These are phyloP conservation scores for Gentiana straminea DNA, from an alignment of 257 asterid species.

Conservation along the genomic window DNA sequence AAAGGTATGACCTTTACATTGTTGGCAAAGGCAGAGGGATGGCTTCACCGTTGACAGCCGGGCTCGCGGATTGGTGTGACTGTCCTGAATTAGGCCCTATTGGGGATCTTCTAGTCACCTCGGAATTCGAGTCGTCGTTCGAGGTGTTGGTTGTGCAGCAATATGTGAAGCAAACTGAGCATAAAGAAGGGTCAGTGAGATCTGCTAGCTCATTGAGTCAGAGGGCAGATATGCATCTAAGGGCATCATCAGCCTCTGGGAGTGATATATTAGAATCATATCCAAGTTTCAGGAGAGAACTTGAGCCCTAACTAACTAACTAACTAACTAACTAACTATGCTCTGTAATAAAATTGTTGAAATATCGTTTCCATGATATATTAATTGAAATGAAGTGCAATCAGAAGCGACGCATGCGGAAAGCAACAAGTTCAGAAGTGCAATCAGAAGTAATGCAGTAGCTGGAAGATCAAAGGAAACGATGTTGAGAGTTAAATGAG, in stretches of 20 bases:
- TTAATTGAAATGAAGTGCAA: too few relatives aligned
- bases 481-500: too few relatives aligned
- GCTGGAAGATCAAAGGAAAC: too few relatives aligned
- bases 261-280: slow-evolving; percentile 43
- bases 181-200: slow-evolving; percentile 28
- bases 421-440: too few relatives aligned
- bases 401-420: too few relatives aligned
- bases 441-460: too few relatives aligned
- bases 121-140: slow-evolving; percentile 57
- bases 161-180: slow-evolving; percentile 16
- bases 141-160: slow-evolving; percentile 82
- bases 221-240: slow-evolving; percentile 23
- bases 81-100: slow-evolving; percentile 92
- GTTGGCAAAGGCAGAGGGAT: slow-evolving; percentile 81
- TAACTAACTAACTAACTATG: too few relatives aligned
- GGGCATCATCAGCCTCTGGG: slow-evolving; percentile 16
- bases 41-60: slow-evolving; percentile 51
- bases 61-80: slow-evolving; percentile 90
- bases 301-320: slow-evolving; percentile 14
- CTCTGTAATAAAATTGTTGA: too few relatives aligned
- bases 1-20: slow-evolving; percentile 48
- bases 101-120: slow-evolving; percentile 76
- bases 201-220: slow-evolving; percentile 25
- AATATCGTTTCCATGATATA: too few relatives aligned
- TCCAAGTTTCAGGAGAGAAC: slow-evolving; percentile 38